Conservation (phyloP, 306 rosid species). For the Cucurbita pepo region DNA sequence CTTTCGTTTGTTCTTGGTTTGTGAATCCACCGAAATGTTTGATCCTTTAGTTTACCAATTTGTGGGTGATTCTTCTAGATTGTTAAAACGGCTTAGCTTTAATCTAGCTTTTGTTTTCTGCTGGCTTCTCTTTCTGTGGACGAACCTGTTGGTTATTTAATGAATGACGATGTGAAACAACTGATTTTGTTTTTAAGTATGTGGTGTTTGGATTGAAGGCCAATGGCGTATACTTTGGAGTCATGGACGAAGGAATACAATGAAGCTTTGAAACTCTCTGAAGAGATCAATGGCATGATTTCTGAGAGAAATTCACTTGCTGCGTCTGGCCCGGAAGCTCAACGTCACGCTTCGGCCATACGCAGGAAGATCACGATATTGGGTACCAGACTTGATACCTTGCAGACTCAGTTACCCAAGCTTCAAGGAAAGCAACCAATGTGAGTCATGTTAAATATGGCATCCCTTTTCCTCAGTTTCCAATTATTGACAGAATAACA, state of each 20-base stretch:
- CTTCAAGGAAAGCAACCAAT: slow-evolving; percentile 77
- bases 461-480: neutral
- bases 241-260: slow-evolving; percentile 93
- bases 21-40: neutral
- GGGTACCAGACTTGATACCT: slow-evolving; percentile 92
- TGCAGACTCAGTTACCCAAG: slow-evolving; percentile 57
- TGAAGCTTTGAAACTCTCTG: slow-evolving; percentile 78
- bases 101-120: neutral
- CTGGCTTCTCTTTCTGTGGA: neutral
- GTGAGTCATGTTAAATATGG: slow-evolving; percentile 31
- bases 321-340: slow-evolving; percentile 75
- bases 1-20: neutral
- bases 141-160: neutral
- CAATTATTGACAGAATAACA: neutral
- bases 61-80: neutral
- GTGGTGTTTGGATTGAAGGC: slow-evolving; percentile 19
- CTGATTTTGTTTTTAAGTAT: neutral
- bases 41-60: neutral
- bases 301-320: slow-evolving; percentile 55
- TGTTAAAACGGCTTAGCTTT: neutral
- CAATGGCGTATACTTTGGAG: slow-evolving; percentile 80
- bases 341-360: slow-evolving; percentile 81
- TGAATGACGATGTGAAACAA: neutral
- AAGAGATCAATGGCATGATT: slow-evolving; percentile 83
- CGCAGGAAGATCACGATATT: slow-evolving; percentile 92